Base-by-base conservation (phyloP, 2,329 filamentous ascomycete species). In the Didymella pomorum region DNA sequence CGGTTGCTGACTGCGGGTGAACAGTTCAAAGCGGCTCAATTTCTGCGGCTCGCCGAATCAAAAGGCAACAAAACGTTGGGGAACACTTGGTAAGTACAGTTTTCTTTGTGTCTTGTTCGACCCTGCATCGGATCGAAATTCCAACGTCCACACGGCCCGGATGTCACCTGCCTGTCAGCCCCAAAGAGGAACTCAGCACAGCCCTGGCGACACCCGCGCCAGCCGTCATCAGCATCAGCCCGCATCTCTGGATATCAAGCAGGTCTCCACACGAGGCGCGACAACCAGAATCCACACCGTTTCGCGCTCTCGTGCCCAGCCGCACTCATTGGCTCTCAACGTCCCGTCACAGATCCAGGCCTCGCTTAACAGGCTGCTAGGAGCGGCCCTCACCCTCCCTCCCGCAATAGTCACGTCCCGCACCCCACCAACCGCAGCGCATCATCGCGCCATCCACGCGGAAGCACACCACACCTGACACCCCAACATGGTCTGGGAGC, bases 41-140 rank as follows among this genome's bases (percentile, higher is more conserved):
- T 97, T 80, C 92, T 97, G 78, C 91, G 94, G 71, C 84, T 94
- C 71, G 93, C 95, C 35, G 95, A 98, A 80, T 84, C 91, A 72
- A 91, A 89, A 74, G 94, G 94, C 49, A 90, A 89, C 79, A 97
- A 96, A 82, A 93, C 88, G 54, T 82, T 98, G 64, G 95, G 95
- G 62, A 97, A 98, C 81, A 90, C 91, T 70, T 99, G 95, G 94
- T 97, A 88, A 72, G 76, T 73, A 44, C 44, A 52, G 51, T n/a
- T 56, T 53, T 56, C 46, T 50, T 61, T 28, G 37, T 56, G 41
- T 47, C 52, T 55, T 35, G 60, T 62, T n/a, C 21, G 37, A 43
- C 48, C 21, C 41, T 35, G 51, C 60, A 52, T 55, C 41, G 46
- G 47, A 26, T 21, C 50, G 28, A 55, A 26, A 10, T 43, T 42